Base-by-base conservation (phyloP, 2,329 filamentous ascomycete species). In the Cladobotryum protrusum region DNA sequence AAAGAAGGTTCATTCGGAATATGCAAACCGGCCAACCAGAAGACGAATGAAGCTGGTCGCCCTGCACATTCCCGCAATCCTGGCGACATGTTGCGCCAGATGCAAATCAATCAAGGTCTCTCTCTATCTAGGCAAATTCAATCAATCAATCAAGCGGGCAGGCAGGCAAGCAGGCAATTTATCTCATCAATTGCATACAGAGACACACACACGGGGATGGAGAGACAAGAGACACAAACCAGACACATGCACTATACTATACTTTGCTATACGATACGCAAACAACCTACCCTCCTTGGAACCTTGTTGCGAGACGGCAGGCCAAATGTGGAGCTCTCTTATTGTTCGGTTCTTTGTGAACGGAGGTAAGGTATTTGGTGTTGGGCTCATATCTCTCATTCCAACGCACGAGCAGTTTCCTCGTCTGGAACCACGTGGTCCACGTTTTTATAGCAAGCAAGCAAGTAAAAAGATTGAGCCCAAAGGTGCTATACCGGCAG, bases 361-460 rank as follows among this genome's bases (percentile, higher is more conserved):
- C 24, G 24, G 24, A 9, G 35, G 35, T 37, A 37, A 17, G 35
- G 35, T 37, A 29, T 29, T 29, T 8, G 20, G 24, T 29, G 24
- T 29, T 29, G 24, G 24, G 24, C 24, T 29, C 24, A 29, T 29
- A 29, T 29, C 24, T 29, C 6, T 8, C 24, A 29, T 35, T 51
- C 45, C 13, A 43, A 43, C 18, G 39, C 39, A 41, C 18, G 39
- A 17, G 13, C 39, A 18, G 39, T 18, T 43, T n/a, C 41, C 20
- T 20, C 20, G 14, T 48, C 42, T 52, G 50, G 50, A 52, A 48
- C 50, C 50, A 52, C 50, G 50, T 52, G 50, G 50, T 45, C 45
- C 39, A 19, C 36, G 50, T 45, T 42, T n/a, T 41, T 32, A 52
- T 17, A 37, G 14, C 35, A n/a, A 17, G 35, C 35, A 37, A 35